Conservation (phyloP, 305 asterid species). For the Striga hermonthica region DNA sequence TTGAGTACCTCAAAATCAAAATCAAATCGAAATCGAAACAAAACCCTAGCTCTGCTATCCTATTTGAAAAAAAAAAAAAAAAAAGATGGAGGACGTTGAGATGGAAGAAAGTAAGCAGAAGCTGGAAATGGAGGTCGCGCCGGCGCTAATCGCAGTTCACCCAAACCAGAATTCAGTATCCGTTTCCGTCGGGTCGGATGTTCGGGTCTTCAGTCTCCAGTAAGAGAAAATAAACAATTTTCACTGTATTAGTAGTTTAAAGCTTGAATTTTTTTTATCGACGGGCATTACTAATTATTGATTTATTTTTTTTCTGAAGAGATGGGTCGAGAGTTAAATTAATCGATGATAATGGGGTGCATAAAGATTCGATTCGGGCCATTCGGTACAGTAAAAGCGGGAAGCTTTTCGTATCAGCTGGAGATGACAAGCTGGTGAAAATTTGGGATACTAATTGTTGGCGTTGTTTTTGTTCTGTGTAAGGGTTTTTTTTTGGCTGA, state of each 20-base stretch:
- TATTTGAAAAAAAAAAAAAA: conserved; percentile 23
- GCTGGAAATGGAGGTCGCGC: conserved; percentile 74
- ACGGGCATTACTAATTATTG: too few relatives aligned
- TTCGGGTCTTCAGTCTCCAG: conserved; percentile 73
- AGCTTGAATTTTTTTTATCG: too few relatives aligned
- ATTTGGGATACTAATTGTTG: conserved; percentile 74
- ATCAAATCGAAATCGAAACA: conserved; percentile 30
- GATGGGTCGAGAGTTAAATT: conserved; percentile 48
- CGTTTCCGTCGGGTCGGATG: conserved; percentile 63
- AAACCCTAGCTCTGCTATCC: conserved; percentile 15
- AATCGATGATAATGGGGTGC: conserved; percentile 54
- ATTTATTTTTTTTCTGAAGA: conserved; percentile 38
- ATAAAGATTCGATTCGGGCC: conserved; percentile 80
- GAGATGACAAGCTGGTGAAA: conserved; percentile 90
- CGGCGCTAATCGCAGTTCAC: conserved; percentile 73
- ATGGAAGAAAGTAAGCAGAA: conserved; percentile 60
- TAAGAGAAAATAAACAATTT: too few relatives aligned
- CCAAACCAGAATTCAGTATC: conserved; percentile 58
- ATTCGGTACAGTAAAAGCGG: conserved; percentile 72
- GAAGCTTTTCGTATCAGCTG: conserved; percentile 71
- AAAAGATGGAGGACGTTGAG: conserved; percentile 53
- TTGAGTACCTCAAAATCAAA: conserved; percentile 24
- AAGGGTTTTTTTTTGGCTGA: conserved; percentile 36
- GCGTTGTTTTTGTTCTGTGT: conserved; percentile 72
- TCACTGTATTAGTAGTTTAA: too few relatives aligned